A percentile compares a stretch with the other conserved stretches of the same genome.
These are phyloP conservation scores for Leccinum subgranulosum DNA, from an alignment of 768 basidiomycete genomes.

Conservation along the genomic window DNA sequence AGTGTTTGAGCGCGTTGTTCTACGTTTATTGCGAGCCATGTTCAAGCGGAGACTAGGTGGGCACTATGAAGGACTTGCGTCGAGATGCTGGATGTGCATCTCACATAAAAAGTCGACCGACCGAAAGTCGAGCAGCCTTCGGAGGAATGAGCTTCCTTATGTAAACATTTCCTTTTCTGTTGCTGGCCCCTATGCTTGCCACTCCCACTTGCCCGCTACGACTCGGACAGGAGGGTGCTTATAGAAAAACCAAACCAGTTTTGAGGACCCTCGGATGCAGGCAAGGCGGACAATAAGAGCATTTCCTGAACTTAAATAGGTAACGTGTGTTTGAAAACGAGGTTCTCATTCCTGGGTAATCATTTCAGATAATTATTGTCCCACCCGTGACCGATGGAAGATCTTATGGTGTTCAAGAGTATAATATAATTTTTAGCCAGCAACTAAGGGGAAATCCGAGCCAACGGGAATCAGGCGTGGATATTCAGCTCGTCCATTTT, in stretches of 20 bases:
- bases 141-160: conserved; percentile 14
- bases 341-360: background rate
- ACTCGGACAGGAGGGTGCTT: too few species aligned
- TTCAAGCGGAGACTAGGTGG: conserved; percentile 6
- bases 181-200: too few species aligned
- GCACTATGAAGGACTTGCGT: conserved; percentile 7
- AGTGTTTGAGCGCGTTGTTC: conserved; percentile 36
- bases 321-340: background rate
- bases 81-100: conserved; percentile 8
- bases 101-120: conserved; percentile 11
- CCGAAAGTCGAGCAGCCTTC: conserved; percentile 1
- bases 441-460: too few species aligned
- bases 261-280: background rate
- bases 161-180: conserved; percentile 22
- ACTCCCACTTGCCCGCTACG: too few species aligned
- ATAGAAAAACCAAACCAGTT: background rate
- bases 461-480: too few species aligned
- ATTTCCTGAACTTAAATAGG: background rate
- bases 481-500: too few species aligned
- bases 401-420: too few species aligned
- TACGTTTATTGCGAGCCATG: conserved; percentile 46
- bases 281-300: background rate
- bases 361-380: background rate
- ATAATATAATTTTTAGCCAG: too few species aligned
- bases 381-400: background rate